A percentile compares a stretch with the other conserved stretches of the same genome.
Conservation (phyloP, 768 basidiomycete genomes). For the Suillus discolor region DNA sequence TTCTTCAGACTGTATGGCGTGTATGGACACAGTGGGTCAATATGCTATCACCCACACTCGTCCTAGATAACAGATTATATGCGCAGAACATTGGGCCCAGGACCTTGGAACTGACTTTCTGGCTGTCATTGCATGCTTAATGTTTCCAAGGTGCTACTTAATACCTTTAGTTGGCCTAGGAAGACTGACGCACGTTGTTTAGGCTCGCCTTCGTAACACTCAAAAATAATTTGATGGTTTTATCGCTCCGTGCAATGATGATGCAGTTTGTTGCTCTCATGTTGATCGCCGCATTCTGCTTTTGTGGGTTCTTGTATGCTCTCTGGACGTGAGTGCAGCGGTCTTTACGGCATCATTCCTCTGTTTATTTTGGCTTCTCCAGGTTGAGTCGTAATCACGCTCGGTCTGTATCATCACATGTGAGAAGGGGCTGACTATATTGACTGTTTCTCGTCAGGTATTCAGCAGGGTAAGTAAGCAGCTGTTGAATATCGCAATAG, state of each 20-base stretch:
- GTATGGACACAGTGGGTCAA: slow-evolving; percentile 58
- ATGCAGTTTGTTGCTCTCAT: slow-evolving; percentile 84
- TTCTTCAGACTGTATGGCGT: slow-evolving; percentile 79
- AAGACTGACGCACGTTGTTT: slow-evolving; percentile 9
- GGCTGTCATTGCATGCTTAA: slow-evolving; percentile 84
- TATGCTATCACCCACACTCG: background rate
- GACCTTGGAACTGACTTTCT: slow-evolving; percentile 78
- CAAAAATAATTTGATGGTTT: slow-evolving; percentile 77
- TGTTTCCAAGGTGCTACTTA: slow-evolving; percentile 74
- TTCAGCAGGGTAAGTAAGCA: slow-evolving; percentile 37
- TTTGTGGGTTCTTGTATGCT: slow-evolving; percentile 90
- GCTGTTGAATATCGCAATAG: background rate
- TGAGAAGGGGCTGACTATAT: background rate
- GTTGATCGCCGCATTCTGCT: slow-evolving; percentile 87
- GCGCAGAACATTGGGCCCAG: slow-evolving; percentile 64
- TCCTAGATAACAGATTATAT: slow-evolving; percentile 8
- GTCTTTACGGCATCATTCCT: background rate
- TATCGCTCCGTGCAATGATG: slow-evolving; percentile 90
- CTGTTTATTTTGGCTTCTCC: slow-evolving; percentile 1
- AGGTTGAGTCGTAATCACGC: slow-evolving; percentile 67
- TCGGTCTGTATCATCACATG: slow-evolving; percentile 40
- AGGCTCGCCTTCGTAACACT: slow-evolving; percentile 92
- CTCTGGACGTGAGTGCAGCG: slow-evolving; percentile 79
- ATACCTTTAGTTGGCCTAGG: background rate
- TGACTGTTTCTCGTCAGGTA: slow-evolving; percentile 22